Evolutionary conservation across 331 rosid species (phyloP).

Genomic region (Saraca asoca): DNA sequence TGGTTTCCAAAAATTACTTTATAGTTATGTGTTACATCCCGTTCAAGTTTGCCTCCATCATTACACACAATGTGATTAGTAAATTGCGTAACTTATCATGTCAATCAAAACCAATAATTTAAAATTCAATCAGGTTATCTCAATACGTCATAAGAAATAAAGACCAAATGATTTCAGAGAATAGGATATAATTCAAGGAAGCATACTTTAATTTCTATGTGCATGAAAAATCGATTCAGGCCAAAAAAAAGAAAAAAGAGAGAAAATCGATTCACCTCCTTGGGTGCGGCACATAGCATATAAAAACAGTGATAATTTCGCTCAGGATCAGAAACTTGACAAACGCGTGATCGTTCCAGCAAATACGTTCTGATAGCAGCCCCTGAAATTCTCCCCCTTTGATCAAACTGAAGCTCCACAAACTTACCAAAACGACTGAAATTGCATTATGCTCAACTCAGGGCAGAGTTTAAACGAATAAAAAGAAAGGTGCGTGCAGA

Average conservation of each 20-base stretch:
- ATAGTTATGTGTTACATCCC: background rate
- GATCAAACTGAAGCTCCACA: slow-evolving; percentile 93
- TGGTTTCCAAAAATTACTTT: no score
- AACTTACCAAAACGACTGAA: slow-evolving; percentile 98
- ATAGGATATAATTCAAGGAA: background rate
- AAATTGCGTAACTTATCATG: background rate
- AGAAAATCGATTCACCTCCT: slow-evolving; percentile 53
- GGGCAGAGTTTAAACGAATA: slow-evolving; percentile 32
- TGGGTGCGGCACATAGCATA: slow-evolving; percentile 91
- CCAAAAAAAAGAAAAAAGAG: no score
- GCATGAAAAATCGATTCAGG: no score
- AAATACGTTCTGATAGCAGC: slow-evolving; percentile 95
- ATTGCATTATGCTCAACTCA: slow-evolving; percentile 41
- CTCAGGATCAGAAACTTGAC: slow-evolving; percentile 97
- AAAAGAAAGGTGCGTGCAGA: background rate
- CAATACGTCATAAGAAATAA: background rate
- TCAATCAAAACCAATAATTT: background rate
- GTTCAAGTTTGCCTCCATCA: background rate
- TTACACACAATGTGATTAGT: background rate
- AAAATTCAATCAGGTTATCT: background rate
- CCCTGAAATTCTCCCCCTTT: slow-evolving; percentile 82
- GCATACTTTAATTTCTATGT: slow-evolving; percentile 2
- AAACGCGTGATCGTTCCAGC: slow-evolving; percentile 85
- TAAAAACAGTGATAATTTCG: slow-evolving; percentile 96
- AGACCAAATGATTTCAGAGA: background rate